A percentile compares a stretch with the other conserved stretches of the same genome.
These are phyloP conservation scores for Apiotrichum gamsii DNA, from an alignment of 1,284 basidiomycete species.

Conservation along the genomic window DNA sequence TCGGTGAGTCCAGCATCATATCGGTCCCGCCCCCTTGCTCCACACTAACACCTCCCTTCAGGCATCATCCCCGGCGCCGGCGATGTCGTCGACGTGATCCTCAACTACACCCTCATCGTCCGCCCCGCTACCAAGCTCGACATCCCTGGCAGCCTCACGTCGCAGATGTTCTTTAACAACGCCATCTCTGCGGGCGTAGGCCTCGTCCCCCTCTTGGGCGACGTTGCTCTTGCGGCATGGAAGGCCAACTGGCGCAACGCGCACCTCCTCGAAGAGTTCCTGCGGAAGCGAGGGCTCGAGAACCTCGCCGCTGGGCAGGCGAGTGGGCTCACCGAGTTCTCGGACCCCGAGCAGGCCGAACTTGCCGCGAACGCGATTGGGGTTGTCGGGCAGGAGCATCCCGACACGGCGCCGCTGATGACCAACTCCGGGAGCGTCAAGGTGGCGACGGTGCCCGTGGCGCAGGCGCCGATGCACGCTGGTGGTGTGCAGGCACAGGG, in stretches of 20 bases:
- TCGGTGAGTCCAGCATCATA: slow-evolving; percentile 49
- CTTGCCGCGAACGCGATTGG: background rate
- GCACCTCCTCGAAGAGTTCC: slow-evolving; percentile 42
- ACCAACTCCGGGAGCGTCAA: too few species aligned
- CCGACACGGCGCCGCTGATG: too few species aligned
- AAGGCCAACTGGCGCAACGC: slow-evolving; percentile 91
- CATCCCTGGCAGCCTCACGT: slow-evolving; percentile 62
- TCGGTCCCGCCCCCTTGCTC: background rate
- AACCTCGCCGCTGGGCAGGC: slow-evolving; percentile 18
- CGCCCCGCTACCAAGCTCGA: slow-evolving; percentile 61
- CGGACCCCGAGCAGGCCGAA: background rate
- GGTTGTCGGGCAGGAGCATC: background rate
- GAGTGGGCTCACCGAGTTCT: background rate
- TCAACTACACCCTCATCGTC: slow-evolving; percentile 71
- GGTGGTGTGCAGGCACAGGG: too few species aligned
- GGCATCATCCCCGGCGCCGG: slow-evolving; percentile 44
- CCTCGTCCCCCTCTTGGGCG: slow-evolving; percentile 70
- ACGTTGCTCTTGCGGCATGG: slow-evolving; percentile 65
- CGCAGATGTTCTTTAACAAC: slow-evolving; percentile 74
- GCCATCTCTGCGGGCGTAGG: slow-evolving; percentile 65
- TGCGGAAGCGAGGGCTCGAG: slow-evolving; percentile 40
- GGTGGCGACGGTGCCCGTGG: too few species aligned
- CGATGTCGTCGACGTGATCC: slow-evolving; percentile 40
- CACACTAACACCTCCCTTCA: slow-evolving; percentile 5
- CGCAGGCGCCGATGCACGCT: background rate